Evolutionary conservation across 306 rosid genomes (phyloP), one percentile per base, ranked within the genome.

Genomic region (Alnus glutinosa): DNA sequence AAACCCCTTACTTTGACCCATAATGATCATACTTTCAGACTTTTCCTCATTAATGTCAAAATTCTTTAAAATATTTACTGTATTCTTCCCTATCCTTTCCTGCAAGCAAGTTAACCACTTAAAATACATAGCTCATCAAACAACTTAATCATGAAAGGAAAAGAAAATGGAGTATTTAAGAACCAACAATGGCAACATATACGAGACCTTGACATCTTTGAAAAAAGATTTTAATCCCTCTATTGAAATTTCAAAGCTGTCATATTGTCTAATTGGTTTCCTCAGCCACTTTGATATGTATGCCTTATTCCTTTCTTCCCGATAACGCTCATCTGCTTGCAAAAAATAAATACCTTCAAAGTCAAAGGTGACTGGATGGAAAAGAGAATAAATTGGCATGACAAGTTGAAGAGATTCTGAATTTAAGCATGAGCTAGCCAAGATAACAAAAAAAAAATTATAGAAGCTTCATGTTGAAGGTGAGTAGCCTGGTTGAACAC

Each of bases 261-360:
- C 87, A 85, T 82, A 91, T 75, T 83, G 87, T 83, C 76, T 91
- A 48, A 89, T 81, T 70, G 88, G 79, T 80, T 88, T 94, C 85
- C 92, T 91, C 74, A 94, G 89, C 97, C 98, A 94, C 94, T 94
- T 94, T 1, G 98, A 94, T 81, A 94, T 80, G 66, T 82, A 84
- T 68, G 85, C 84, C 83, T 82, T 87, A 82, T 91, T 92, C 86
- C 97, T 89, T 85, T 90, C 95, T 78, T 86, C 90, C 80, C 66
- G 86, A 83, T 89, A 89, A 49, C 98, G 98, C 77, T 94, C 98
- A 85, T 94, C 98, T 94, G 84, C 79, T 89, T 86, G 75, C 85
- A 85, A 66, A 42, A 32, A 78, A 77, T 44, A 73, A 86, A 75
- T 42, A 74, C 54, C 73, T 54, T 13, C 64, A 71, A 47, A 32